Conservation (phyloP, 2,329 filamentous ascomycete genomes). For the Pezicula neosporulosa region DNA sequence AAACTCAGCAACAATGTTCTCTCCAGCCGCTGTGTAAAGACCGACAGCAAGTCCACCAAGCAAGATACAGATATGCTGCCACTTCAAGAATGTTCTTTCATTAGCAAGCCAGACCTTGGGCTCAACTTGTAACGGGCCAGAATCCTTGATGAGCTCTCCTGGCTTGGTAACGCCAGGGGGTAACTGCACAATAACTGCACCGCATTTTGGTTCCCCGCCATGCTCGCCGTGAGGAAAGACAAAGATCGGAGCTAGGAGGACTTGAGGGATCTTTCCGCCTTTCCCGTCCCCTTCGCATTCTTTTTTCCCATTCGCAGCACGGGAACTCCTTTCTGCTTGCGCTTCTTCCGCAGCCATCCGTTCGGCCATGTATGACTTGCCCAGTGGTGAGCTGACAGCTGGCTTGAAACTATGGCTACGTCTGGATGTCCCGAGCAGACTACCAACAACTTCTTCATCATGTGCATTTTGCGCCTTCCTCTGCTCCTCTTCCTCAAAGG, state of each 20-base stretch:
- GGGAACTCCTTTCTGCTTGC: constrained; percentile 23
- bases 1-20: constrained; percentile 70
- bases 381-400: constrained; percentile 62
- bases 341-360: constrained; percentile 44
- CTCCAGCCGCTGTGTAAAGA: constrained; percentile 83
- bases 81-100: constrained; percentile 97
- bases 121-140: constrained; percentile 87
- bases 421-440: constrained; percentile 62
- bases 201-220: too few relatives aligned
- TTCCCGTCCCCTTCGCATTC: constrained; percentile 16
- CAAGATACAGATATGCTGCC: constrained; percentile 91
- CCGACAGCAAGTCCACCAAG: constrained; percentile 80
- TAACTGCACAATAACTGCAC: too few relatives aligned
- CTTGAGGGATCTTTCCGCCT: constrained; percentile 25
- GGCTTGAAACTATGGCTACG: constrained; percentile 49
- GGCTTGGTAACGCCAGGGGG: constrained; percentile 89
- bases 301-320: constrained; percentile 20
- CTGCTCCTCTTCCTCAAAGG: constrained; percentile 89
- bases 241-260: too few relatives aligned
- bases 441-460: constrained; percentile 86
- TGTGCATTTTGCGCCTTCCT: constrained; percentile 76
- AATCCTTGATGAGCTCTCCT: constrained; percentile 87
- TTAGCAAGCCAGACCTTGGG: constrained; percentile 99
- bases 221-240: constrained; percentile 49
- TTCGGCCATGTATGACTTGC: constrained; percentile 61